Evolutionary conservation across 163 green algal genomes (phyloP).

Genomic region (Scenedesmus sp.): DNA sequence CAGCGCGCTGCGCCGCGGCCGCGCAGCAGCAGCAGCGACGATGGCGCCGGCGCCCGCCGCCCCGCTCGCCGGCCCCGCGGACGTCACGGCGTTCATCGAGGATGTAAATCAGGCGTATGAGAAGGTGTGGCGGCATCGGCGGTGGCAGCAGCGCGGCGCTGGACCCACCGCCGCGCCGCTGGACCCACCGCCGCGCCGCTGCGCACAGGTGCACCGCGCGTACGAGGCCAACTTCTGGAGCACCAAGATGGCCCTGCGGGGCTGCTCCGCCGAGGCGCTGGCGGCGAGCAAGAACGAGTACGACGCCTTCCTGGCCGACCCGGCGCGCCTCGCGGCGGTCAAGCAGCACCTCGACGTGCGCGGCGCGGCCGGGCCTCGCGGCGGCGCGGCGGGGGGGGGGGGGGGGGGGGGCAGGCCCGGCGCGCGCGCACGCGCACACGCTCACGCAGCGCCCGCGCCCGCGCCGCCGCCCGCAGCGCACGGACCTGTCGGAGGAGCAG

Average conservation of each 20-base stretch:
- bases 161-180: too few species aligned
- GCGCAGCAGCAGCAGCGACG: too few species aligned
- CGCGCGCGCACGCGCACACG: too few species aligned
- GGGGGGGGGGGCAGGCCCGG: too few species aligned
- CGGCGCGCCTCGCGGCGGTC: slow-evolving; percentile 62
- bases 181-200: too few species aligned
- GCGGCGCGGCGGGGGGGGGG: too few species aligned
- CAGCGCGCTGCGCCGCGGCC: too few species aligned
- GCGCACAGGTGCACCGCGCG: slow-evolving; percentile 57
- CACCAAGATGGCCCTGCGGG: slow-evolving; percentile 77
- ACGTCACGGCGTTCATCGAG: slow-evolving; percentile 50
- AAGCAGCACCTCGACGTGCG: slow-evolving; percentile 48
- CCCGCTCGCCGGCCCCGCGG: slow-evolving; percentile 20
- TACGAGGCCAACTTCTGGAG: slow-evolving; percentile 84
- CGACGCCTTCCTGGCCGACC: slow-evolving; percentile 69
- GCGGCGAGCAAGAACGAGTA: slow-evolving; percentile 71
- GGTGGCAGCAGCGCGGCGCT: background rate
- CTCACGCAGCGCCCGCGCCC: background rate
- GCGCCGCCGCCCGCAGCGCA: slow-evolving; percentile 9
- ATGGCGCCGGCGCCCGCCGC: too few species aligned
- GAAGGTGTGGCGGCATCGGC: slow-evolving; percentile 3
- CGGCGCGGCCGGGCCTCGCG: background rate
- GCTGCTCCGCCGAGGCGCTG: slow-evolving; percentile 62
- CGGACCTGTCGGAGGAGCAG: slow-evolving; percentile 58
- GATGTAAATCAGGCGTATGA: slow-evolving; percentile 66